A percentile compares a stretch with the other conserved stretches of the same genome.
Evolutionary conservation across 805 yeast genomes (phyloP).

Genomic region (Myxozyma neotropica): DNA sequence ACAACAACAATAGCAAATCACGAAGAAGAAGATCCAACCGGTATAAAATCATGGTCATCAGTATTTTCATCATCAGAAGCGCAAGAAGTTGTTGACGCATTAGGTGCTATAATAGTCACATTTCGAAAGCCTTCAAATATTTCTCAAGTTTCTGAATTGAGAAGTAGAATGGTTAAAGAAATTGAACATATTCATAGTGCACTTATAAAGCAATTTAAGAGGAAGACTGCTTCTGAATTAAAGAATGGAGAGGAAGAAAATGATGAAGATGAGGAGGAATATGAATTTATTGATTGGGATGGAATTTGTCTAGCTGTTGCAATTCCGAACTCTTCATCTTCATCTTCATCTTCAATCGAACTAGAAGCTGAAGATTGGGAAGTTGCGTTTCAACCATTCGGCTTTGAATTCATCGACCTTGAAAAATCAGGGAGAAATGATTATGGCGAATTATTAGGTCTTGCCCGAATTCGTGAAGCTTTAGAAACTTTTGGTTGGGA

Average conservation of each 20-base stretch:
- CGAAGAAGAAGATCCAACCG: constrained; percentile 6
- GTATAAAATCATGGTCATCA: constrained; percentile 39
- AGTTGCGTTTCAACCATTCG: constrained; percentile 26
- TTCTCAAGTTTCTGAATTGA: constrained; percentile 21
- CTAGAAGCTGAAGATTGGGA: constrained; percentile 32
- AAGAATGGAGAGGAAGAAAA: constrained; percentile 33
- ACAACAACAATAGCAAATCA: constrained; percentile 28
- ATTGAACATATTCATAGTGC: constrained; percentile 26
- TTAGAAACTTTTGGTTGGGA: constrained; percentile 36
- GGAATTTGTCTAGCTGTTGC: constrained; percentile 33
- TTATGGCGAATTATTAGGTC: constrained; percentile 36
- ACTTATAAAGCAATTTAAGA: constrained; percentile 8
- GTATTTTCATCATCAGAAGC: constrained; percentile 43
- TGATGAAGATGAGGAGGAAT: constrained; percentile 29
- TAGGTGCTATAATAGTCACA: constrained; percentile 44
- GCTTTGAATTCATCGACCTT: constrained; percentile 38
- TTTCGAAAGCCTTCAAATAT: constrained; percentile 27
- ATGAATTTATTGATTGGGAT: constrained; percentile 28
- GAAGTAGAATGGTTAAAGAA: constrained; percentile 19
- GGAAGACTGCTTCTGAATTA: constrained; percentile 28
- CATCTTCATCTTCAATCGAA: not conserved
- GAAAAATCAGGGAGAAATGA: constrained; percentile 24
- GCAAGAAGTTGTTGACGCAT: constrained; percentile 43
- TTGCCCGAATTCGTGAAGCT: constrained; percentile 39
- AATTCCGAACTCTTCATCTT: constrained; percentile 13